Evolutionary conservation across 305 asterid species (phyloP).

Genomic region (Fraxinus sp.): DNA sequence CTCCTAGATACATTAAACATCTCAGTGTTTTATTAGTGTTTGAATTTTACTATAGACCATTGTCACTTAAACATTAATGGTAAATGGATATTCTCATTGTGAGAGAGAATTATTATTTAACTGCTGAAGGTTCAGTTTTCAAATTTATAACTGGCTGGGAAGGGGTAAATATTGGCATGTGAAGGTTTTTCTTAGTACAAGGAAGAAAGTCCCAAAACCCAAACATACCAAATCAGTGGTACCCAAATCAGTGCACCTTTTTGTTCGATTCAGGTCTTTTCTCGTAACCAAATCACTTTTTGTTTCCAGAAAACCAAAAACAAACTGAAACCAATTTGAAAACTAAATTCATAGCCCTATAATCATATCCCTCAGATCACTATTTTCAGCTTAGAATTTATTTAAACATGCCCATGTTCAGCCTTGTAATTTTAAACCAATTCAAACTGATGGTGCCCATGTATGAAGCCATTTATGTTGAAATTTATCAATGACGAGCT

Average conservation of each 20-base stretch:
- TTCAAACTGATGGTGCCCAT: background rate
- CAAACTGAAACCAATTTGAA: background rate
- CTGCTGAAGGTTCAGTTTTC: background rate
- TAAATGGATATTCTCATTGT: background rate
- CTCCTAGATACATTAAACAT: background rate
- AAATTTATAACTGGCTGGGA: background rate
- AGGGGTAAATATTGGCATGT: background rate
- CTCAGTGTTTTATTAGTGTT: background rate
- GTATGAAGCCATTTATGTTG: background rate
- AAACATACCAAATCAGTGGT: background rate
- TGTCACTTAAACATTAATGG: no score
- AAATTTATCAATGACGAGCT: background rate
- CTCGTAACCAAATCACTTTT: background rate
- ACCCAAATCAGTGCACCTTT: background rate
- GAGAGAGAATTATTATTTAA: background rate
- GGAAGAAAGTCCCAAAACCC: background rate
- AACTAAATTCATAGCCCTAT: background rate
- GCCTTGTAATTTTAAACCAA: background rate
- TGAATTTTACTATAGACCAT: no score
- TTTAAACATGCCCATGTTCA: background rate
- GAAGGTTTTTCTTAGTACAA: background rate
- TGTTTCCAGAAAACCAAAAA: background rate
- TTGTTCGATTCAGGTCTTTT: background rate
- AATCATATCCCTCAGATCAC: background rate
- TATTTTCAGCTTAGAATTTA: background rate